phyloP scores from a whole-genome alignment of 441 rosid species.

The Pelargonium citronellum region DNA sequence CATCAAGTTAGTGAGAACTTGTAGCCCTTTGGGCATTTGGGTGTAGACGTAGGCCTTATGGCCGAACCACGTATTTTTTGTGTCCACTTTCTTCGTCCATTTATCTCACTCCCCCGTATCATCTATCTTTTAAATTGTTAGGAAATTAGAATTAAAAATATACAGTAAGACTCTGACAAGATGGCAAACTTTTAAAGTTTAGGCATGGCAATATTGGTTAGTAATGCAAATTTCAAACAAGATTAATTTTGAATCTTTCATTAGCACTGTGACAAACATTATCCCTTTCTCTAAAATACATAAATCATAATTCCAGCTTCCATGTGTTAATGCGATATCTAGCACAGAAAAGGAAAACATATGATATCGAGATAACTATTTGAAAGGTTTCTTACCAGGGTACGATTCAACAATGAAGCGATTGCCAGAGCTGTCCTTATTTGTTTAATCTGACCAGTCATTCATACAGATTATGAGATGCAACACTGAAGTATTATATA shows the following conservation, averaged over 20 bases:
- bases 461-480: conserved; percentile 23
- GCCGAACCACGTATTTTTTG: too few relatives aligned
- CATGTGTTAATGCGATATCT: not conserved
- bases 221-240: not conserved
- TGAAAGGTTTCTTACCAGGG: conserved; percentile 59
- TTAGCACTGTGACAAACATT: not conserved
- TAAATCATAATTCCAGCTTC: conserved; percentile 1
- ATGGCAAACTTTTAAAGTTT: not conserved
- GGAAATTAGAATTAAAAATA: not conserved
- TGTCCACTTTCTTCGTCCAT: too few relatives aligned
- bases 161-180: not conserved
- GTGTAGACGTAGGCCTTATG: too few relatives aligned
- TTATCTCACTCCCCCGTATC: too few relatives aligned
- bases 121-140: too few relatives aligned
- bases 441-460: conserved; percentile 65
- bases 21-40: too few relatives aligned
- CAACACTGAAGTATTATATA: conserved; percentile 7
- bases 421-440: conserved; percentile 88
- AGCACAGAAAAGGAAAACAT: not conserved
- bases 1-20: too few relatives aligned
- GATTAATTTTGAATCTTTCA: not conserved
- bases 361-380: not conserved
- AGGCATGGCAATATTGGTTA: not conserved
- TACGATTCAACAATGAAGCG: conserved; percentile 76
- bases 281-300: not conserved